These are phyloP conservation scores for Podaxis carcinomalis DNA, from an alignment of 768 basidiomycete genomes.

Conservation along the genomic window DNA sequence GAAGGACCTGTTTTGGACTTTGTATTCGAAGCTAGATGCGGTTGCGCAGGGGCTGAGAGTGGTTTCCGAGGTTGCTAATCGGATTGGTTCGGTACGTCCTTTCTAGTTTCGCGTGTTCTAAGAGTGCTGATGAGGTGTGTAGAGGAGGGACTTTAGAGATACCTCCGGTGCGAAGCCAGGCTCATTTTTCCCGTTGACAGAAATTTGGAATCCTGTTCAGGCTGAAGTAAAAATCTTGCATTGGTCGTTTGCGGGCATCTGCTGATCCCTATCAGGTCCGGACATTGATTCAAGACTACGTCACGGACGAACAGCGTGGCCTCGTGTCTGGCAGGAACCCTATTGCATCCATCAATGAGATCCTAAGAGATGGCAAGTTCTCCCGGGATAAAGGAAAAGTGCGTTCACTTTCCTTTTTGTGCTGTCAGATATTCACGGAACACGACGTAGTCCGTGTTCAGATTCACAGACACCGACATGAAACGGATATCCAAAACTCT, in stretches of 20 bases:
- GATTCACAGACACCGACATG: conserved; percentile 85
- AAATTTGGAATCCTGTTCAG: conserved; percentile 87
- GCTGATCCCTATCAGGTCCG: conserved; percentile 53
- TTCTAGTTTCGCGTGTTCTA: background rate
- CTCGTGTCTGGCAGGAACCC: conserved; percentile 78
- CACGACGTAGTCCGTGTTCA: conserved; percentile 70
- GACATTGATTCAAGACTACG: conserved; percentile 79
- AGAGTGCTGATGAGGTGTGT: conserved; percentile 11
- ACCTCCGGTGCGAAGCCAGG: conserved; percentile 73
- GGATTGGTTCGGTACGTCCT: conserved; percentile 81
- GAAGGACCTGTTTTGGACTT: conserved; percentile 92
- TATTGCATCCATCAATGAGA: conserved; percentile 91
- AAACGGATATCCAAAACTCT: conserved; percentile 68
- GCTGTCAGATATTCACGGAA: background rate
- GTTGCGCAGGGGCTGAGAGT: conserved; percentile 89
- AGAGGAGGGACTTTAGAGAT: conserved; percentile 93
- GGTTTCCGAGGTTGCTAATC: conserved; percentile 83
- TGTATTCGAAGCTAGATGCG: conserved; percentile 94
- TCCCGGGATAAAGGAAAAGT: conserved; percentile 80
- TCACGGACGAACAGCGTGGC: conserved; percentile 88
- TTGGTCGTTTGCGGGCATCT: conserved; percentile 6
- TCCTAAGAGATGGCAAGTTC: conserved; percentile 79
- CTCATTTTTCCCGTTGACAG: conserved; percentile 74
- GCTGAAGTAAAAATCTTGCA: conserved; percentile 60
- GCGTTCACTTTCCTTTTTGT: background rate